phyloP scores from a whole-genome alignment of 192 early-diverging fungal genomes.

The Spizellomyces sp. region DNA sequence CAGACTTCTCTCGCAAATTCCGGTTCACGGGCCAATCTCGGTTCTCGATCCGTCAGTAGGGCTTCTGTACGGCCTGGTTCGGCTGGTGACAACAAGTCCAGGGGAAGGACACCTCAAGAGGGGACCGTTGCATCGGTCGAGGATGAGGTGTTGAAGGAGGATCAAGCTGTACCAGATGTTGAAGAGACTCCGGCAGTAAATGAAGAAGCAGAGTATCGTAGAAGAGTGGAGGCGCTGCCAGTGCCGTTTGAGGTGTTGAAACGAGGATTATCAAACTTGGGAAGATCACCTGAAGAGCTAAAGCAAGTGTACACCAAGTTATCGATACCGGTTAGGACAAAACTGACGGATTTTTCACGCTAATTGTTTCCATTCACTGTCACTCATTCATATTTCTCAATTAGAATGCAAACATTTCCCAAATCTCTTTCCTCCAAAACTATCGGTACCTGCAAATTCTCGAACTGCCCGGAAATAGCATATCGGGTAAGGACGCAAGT shows the following conservation, averaged over 20 bases:
- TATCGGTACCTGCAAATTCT: slow-evolving; percentile 48
- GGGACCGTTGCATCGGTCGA: too few relatives aligned
- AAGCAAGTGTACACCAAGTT: slow-evolving; percentile 47
- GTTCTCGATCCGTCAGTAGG: too few relatives aligned
- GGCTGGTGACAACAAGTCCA: too few relatives aligned
- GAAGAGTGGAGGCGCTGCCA: slow-evolving; percentile 17
- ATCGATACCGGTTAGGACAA: slow-evolving; percentile 44
- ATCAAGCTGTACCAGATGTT: background rate
- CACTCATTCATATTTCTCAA: background rate
- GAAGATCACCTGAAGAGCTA: slow-evolving; percentile 40
- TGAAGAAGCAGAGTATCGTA: slow-evolving; percentile 22
- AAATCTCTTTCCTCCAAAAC: slow-evolving; percentile 38
- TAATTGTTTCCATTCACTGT: background rate
- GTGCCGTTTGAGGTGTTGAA: slow-evolving; percentile 35
- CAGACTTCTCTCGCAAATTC: too few relatives aligned
- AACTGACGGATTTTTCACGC: too few relatives aligned
- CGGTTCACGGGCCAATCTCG: too few relatives aligned
- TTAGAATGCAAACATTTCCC: slow-evolving; percentile 37
- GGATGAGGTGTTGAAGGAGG: background rate
- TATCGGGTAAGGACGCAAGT: slow-evolving; percentile 35
- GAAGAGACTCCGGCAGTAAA: slow-evolving; percentile 2
- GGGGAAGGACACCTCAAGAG: too few relatives aligned
- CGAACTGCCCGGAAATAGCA: slow-evolving; percentile 50
- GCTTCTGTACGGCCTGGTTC: too few relatives aligned
- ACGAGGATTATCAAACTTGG: slow-evolving; percentile 38